phyloP scores from a whole-genome alignment of 129 eudicot genomes.

The Artemisia annua region DNA sequence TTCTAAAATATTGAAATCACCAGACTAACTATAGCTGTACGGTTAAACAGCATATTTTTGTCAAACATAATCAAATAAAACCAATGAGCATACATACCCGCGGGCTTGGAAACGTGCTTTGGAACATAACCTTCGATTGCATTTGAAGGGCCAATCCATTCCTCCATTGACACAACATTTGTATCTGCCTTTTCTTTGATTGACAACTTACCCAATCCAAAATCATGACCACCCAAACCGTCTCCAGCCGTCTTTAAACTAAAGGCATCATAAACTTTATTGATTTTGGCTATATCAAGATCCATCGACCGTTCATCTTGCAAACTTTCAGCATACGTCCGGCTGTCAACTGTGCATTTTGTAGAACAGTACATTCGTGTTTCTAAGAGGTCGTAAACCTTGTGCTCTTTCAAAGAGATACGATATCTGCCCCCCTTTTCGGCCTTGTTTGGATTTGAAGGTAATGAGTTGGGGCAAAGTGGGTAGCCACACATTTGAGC shows the following conservation, averaged over 20 bases:
- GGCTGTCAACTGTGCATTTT: constrained; percentile 65
- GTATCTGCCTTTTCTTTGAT: constrained; percentile 60
- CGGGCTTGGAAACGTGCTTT: constrained; percentile 32
- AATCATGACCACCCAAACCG: constrained; percentile 41
- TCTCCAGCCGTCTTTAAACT: constrained; percentile 33
- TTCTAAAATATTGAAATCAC: too few relatives aligned
- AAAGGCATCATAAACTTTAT: constrained; percentile 52
- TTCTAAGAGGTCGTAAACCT: constrained; percentile 83
- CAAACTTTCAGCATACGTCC: constrained; percentile 62
- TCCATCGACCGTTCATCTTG: constrained; percentile 59
- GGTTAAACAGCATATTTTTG: too few relatives aligned
- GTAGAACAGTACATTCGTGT: constrained; percentile 83
- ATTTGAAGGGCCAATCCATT: constrained; percentile 88
- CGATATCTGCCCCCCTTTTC: constrained; percentile 62
- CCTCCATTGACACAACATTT: constrained; percentile 53
- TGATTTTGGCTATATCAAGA: constrained; percentile 48
- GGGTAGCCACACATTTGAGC: constrained; percentile 80
- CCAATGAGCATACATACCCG: constrained; percentile 6
- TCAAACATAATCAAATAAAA: too few relatives aligned
- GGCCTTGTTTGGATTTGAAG: constrained; percentile 47
- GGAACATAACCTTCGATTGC: constrained; percentile 97
- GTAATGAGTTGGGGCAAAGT: constrained; percentile 67
- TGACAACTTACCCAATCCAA: constrained; percentile 48
- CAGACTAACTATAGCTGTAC: too few relatives aligned
- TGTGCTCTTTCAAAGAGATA: constrained; percentile 80